phyloP scores from a whole-genome alignment of 306 rosid genomes.

The Urtica urens region DNA sequence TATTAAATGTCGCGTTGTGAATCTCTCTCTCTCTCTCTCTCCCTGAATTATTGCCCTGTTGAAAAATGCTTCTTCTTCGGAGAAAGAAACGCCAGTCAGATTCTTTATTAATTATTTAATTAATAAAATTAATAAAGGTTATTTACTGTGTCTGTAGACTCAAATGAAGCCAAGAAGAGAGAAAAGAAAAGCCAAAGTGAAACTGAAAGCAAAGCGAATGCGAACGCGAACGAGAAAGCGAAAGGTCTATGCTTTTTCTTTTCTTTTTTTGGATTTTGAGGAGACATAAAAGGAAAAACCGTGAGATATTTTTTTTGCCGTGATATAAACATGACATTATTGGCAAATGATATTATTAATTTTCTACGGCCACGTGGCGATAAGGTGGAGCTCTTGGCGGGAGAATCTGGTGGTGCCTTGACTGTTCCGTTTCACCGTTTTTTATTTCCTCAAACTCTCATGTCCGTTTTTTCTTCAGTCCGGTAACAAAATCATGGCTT shows the following conservation, averaged over 20 bases:
- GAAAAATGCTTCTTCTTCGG: too few species aligned
- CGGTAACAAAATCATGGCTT: too few species aligned
- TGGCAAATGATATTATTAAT: neutral
- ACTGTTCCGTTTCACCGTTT: neutral
- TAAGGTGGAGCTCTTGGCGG: constrained; percentile 18
- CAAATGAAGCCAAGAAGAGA: neutral
- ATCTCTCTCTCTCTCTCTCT: neutral
- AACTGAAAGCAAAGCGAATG: neutral
- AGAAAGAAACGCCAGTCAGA: neutral
- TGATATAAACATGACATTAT: neutral
- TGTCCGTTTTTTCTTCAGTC: too few species aligned
- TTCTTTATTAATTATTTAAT: neutral
- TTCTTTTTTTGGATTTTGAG: neutral
- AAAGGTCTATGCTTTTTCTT: neutral
- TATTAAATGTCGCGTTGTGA: neutral
- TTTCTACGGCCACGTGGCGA: constrained; percentile 22
- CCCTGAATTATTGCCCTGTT: too few species aligned
- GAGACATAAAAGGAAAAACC: neutral
- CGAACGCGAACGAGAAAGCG: neutral
- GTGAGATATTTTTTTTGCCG: neutral
- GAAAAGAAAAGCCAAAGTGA: neutral
- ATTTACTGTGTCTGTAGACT: neutral
- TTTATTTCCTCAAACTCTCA: too few species aligned
- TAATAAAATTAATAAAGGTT: too few species aligned
- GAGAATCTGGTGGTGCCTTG: constrained; percentile 15